Base-by-base conservation (phyloP, 2,329 filamentous ascomycete genomes). In the Cephalotrichum gorgonifer region DNA sequence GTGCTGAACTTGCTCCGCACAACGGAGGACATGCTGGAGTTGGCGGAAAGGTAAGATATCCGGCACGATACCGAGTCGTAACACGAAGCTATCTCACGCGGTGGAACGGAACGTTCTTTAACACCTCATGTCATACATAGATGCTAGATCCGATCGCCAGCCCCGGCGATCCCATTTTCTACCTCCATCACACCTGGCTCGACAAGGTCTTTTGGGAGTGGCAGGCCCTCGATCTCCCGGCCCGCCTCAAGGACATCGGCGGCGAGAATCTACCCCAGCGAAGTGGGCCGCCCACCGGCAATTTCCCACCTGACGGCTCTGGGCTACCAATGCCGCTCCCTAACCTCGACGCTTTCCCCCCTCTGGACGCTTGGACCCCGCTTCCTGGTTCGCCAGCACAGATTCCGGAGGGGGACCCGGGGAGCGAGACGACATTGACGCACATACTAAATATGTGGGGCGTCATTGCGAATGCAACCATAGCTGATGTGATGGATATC, bases 151-250 rank as follows among this genome's bases (percentile, higher is more conserved):
- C 51, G 8, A 50, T 53, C 44, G 53, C 54, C 2, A 51, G 49
- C 44, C 53, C 53, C 14, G 14, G 74, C 74, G 58, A 60, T 25
- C 58, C 59, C 2, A 26, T 58, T 11, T 60, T 59, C 46, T 61
- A 57, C 43, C 53, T 61, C 7, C 54, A 59, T 27, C 58, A 60
- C 49, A 55, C 55, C 20, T 58, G 56, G 49, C 50, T 60, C 6
- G 58, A 60, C 43, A 56, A 57, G 22, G 43, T 60, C 11, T 61
- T 51, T 14, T 58, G 60, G 54, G 54, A 55, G 11, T 67, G 65
- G 65, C 61, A 66, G 47, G 48, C 48, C 39, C 31, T 30, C 51
- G 57, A 60, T 48, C 64, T 60, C 58, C 20, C 50, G 17, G 53
- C 48, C 2, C 58, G 63, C 14, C 58, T 57, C n/a, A 48, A 30